These are phyloP conservation scores for Orbilia javanica DNA, from an alignment of 2,329 filamentous ascomycete genomes.

Conservation along the genomic window DNA sequence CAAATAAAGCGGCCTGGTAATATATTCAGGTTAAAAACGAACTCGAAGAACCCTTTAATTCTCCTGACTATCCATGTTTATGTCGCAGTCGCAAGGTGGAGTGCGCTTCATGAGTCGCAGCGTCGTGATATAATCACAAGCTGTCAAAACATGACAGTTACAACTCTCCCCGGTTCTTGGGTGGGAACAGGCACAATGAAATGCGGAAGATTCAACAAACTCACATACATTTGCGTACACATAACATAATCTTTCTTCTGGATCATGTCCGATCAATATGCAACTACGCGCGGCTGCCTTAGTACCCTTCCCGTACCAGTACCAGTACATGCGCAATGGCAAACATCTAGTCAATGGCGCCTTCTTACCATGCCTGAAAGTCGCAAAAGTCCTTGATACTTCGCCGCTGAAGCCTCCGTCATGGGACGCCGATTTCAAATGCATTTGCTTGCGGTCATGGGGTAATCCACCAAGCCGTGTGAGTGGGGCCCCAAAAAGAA, in stretches of 20 bases:
- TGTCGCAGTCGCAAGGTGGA: constrained; percentile 15
- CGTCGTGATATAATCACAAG: constrained; percentile 57
- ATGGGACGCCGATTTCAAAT: constrained; percentile 51
- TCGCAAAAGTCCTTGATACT: constrained; percentile 9
- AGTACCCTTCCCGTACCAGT: constrained; percentile 36
- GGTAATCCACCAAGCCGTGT: constrained; percentile 58
- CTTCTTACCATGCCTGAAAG: constrained; percentile 41
- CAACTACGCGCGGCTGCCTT: constrained; percentile 57
- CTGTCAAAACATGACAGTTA: constrained; percentile 40
- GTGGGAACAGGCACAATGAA: constrained; percentile 4
- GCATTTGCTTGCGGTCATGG: constrained; percentile 55
- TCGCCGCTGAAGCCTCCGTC: constrained; percentile 43
- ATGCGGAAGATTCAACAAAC: constrained; percentile 12
- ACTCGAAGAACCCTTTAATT: background rate
- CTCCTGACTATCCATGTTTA: constrained; percentile 26
- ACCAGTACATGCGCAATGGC: constrained; percentile 48
- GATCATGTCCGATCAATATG: constrained; percentile 41
- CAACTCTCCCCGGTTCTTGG: background rate
- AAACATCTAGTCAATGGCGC: constrained; percentile 5
- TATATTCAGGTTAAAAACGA: constrained; percentile 6
- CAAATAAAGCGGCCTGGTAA: constrained; percentile 22
- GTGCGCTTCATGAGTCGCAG: constrained; percentile 29
- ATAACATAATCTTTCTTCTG: constrained; percentile 15
- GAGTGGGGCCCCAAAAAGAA: constrained; percentile 42
- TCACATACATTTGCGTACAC: constrained; percentile 15